phyloP scores from a whole-genome alignment of 163 green algal genomes.

The Chloromonas sp. region DNA sequence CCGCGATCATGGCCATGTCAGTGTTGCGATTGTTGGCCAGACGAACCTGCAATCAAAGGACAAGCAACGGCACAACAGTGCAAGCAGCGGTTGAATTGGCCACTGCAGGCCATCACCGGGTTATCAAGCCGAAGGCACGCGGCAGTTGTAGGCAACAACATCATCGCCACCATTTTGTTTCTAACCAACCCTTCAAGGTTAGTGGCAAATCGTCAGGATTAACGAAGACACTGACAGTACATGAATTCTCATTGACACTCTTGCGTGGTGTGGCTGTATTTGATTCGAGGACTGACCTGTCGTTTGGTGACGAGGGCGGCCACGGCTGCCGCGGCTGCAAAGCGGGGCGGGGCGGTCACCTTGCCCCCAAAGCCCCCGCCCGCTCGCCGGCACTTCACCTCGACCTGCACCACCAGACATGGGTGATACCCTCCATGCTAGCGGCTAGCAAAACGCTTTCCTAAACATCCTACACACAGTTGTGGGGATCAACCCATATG shows the following conservation, averaged over 20 bases:
- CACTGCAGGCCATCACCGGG: neutral
- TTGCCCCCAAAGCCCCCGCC: constrained; percentile 79
- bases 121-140: too few species aligned
- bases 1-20: constrained; percentile 52
- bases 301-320: constrained; percentile 33
- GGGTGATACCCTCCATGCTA: neutral
- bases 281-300: constrained; percentile 17
- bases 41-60: constrained; percentile 20
- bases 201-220: too few species aligned
- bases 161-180: too few species aligned
- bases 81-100: neutral
- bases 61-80: neutral
- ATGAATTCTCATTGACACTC: too few species aligned
- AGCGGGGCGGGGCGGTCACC: constrained; percentile 32
- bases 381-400: constrained; percentile 31
- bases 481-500: too few species aligned
- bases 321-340: constrained; percentile 48
- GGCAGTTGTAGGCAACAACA: too few species aligned
- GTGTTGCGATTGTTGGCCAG: constrained; percentile 41
- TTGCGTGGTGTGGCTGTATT: too few species aligned
- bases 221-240: too few species aligned
- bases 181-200: too few species aligned
- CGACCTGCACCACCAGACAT: constrained; percentile 8
- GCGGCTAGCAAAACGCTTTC: neutral
- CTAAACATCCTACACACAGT: too few species aligned